These are phyloP conservation scores for Brassica cretica DNA, from an alignment of 345 rosid species.

Conservation along the genomic window DNA sequence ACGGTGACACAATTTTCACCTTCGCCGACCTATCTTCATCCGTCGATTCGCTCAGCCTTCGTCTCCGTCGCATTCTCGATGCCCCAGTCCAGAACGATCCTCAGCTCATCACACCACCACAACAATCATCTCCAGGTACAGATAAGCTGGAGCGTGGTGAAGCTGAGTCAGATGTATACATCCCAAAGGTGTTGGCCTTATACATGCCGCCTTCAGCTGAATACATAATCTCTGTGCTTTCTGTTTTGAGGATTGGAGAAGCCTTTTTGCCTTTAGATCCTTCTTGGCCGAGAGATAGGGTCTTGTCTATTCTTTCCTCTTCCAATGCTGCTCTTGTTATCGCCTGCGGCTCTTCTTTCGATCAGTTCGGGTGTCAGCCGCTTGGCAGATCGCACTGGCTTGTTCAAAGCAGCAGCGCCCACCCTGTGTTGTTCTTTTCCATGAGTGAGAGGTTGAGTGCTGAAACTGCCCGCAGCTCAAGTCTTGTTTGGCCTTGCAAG, in stretches of 20 bases:
- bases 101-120: constrained; percentile 43
- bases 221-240: constrained; percentile 72
- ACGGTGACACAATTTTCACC: constrained; percentile 69
- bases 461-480: not conserved
- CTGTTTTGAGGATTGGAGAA: constrained; percentile 78
- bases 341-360: constrained; percentile 50
- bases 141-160: not conserved
- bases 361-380: constrained; percentile 40
- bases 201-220: constrained; percentile 82
- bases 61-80: constrained; percentile 53
- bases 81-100: constrained; percentile 41
- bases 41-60: constrained; percentile 55
- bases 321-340: constrained; percentile 58
- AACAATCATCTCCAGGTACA: constrained; percentile 40
- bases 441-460: constrained; percentile 45
- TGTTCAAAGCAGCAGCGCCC: constrained; percentile 34
- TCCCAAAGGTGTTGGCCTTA: constrained; percentile 65
- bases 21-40: constrained; percentile 52
- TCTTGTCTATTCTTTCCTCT: constrained; percentile 53
- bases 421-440: constrained; percentile 55
- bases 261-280: constrained; percentile 90
- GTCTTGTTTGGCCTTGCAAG: constrained; percentile 60
- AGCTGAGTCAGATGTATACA: constrained; percentile 25
- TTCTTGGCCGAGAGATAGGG: constrained; percentile 80
- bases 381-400: constrained; percentile 53